Conservation (phyloP, 1,284 basidiomycete species). For the Pascua guehoae region DNA sequence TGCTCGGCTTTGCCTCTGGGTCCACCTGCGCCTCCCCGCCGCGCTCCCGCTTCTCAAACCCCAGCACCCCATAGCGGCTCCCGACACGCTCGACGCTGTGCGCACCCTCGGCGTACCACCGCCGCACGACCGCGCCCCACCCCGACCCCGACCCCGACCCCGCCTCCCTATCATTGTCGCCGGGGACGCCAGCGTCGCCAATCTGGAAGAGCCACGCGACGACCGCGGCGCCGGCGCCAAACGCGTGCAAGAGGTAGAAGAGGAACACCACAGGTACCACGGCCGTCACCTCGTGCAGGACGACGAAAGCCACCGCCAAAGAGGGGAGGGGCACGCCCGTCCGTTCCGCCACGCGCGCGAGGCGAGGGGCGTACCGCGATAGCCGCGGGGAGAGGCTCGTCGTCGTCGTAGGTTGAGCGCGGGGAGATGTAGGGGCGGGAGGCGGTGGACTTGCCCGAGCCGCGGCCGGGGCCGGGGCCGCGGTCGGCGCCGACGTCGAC, state of each 20-base stretch:
- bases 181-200: background rate
- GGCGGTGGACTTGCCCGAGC: too few species aligned
- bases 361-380: slow-evolving; percentile 29
- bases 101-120: slow-evolving; percentile 72
- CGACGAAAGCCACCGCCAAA: slow-evolving; percentile 70
- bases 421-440: too few species aligned
- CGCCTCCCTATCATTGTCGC: slow-evolving; percentile 1
- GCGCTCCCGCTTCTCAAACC: slow-evolving; percentile 58
- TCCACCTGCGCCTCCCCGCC: background rate
- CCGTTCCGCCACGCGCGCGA: slow-evolving; percentile 27
- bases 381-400: slow-evolving; percentile 12
- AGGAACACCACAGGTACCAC: slow-evolving; percentile 69
- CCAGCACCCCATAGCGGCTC: slow-evolving; percentile 73
- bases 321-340: slow-evolving; percentile 62
- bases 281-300: slow-evolving; percentile 85
- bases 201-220: slow-evolving; percentile 49
- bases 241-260: slow-evolving; percentile 66
- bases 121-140: slow-evolving; percentile 52
- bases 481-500: too few species aligned
- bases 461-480: too few species aligned
- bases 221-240: slow-evolving; percentile 69
- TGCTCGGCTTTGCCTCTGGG: background rate
- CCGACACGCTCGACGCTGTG: slow-evolving; percentile 68
- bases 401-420: too few species aligned
- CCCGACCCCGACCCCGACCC: background rate